Percentiles rank a stretch among this genome's conserved stretches.
These are phyloP conservation scores for Pythium aristosporum DNA, from an alignment of 352 stramenopile species.

Conservation along the genomic window DNA sequence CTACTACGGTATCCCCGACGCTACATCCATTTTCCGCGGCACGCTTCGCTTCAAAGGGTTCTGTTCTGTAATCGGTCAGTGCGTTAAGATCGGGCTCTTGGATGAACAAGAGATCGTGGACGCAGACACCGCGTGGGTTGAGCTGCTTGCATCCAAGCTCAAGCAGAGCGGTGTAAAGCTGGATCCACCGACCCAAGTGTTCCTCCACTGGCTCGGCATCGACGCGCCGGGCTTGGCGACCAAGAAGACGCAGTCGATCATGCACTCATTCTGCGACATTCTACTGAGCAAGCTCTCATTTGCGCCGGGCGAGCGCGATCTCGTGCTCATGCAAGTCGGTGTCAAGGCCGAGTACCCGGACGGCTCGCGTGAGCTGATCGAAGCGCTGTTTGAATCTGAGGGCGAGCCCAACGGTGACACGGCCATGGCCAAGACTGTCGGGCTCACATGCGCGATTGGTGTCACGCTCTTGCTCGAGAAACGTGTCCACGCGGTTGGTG, in stretches of 20 bases:
- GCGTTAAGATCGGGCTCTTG: conserved; percentile 72
- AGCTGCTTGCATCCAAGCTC: conserved; percentile 40
- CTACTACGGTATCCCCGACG: conserved; percentile 78
- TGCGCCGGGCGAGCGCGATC: conserved; percentile 64
- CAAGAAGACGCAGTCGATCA: conserved; percentile 27
- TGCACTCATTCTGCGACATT: conserved; percentile 46
- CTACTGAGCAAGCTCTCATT: conserved; percentile 64
- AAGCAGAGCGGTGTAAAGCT: conserved; percentile 25
- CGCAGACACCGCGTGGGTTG: conserved; percentile 36
- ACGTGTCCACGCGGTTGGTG: conserved; percentile 38
- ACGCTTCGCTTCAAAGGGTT: conserved; percentile 87
- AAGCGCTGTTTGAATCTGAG: conserved; percentile 60
- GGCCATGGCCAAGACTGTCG: conserved; percentile 87
- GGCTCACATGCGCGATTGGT: conserved; percentile 77
- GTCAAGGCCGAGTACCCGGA: conserved; percentile 42
- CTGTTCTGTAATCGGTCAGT: conserved; percentile 58
- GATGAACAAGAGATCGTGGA: conserved; percentile 30
- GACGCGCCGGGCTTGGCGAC: conserved; percentile 19
- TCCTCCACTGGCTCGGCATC: conserved; percentile 41
- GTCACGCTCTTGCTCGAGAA: conserved; percentile 71
- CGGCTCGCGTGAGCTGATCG: conserved; percentile 41
- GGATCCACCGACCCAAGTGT: conserved; percentile 26
- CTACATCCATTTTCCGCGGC: conserved; percentile 71
- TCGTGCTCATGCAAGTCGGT: conserved; percentile 66
- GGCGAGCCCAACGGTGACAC: conserved; percentile 47